phyloP scores from a whole-genome alignment of 805 yeast genomes.

The Dipodascopsis tothii region DNA sequence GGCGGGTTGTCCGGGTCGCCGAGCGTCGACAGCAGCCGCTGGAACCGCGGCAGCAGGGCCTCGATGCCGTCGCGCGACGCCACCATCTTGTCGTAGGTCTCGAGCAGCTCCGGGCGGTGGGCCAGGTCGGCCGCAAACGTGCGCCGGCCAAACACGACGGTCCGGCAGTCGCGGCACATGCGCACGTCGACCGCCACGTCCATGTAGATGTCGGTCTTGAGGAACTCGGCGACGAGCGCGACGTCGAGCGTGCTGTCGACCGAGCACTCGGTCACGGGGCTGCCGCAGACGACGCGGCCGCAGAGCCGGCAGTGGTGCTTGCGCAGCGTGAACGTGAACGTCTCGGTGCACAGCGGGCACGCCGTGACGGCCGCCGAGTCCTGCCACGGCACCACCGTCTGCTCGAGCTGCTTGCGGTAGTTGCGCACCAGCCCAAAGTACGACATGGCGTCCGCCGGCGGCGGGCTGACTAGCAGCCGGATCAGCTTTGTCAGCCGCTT shows the following conservation, averaged over 20 bases:
- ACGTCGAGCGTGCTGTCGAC: conserved; percentile 37
- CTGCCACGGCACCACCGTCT: conserved; percentile 58
- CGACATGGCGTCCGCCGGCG: conserved; percentile 16
- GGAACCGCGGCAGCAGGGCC: conserved; percentile 39
- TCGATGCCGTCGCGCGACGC: conserved; percentile 36
- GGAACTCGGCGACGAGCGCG: conserved; percentile 7
- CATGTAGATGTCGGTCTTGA: conserved; percentile 13
- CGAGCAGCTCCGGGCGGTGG: conserved; percentile 32
- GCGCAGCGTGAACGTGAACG: conserved; percentile 52
- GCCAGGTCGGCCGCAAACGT: conserved; percentile 40
- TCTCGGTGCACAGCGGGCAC: conserved; percentile 58
- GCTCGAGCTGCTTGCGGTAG: conserved; percentile 38
- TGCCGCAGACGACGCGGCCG: conserved; percentile 76
- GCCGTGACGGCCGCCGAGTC: conserved; percentile 40
- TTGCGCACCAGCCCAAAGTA: conserved; percentile 19
- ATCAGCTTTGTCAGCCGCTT: conserved; percentile 39
- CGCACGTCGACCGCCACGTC: conserved; percentile 36
- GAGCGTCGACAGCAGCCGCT: conserved; percentile 33
- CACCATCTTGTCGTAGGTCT: conserved; percentile 38
- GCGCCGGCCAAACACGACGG: conserved; percentile 49
- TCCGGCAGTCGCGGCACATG: conserved; percentile 64
- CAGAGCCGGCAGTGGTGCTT: conserved; percentile 91
- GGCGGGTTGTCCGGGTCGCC: conserved; percentile 31
- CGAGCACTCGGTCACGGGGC: conserved; percentile 56
- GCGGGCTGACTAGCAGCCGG: conserved; percentile 3